Evolutionary conservation across 2,329 filamentous ascomycete species (phyloP), one percentile per base, ranked within the genome.

Genomic region (Arthrinium phaeospermum): DNA sequence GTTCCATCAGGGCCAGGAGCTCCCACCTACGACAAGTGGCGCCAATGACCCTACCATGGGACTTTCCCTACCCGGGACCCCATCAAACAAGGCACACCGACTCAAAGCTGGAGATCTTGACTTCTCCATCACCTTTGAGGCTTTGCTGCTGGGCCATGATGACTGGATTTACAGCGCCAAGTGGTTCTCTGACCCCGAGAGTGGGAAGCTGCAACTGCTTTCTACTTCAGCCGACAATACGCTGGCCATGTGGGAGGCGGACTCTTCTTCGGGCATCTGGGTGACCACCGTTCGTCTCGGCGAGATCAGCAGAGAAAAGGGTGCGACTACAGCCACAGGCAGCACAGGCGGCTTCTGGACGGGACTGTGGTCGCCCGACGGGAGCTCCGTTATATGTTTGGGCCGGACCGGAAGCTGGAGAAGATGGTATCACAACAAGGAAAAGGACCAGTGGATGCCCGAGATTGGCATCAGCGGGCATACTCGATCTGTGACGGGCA

Each of bases 281-380:
- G 87, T 98, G 30, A 97, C 95, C 71, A 90, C 89, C 67, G 93
- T 94, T 19, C 88, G 96, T 73, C 89, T 99, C 51, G 96, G 96
- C 64, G 96, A 98, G 82, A 97, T 98, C 72, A 98, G 94, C 81
- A 90, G 93, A 22, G 94, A 97, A 79, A 98, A 99, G 80, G 96
- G 96, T 12, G 96, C 96, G 0, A 98, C 96, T 0, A 98, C 96
- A 4, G 96, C 96, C 0, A 99, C 96, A 0, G 96, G 96, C 67
- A 98, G 95, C 81, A 94, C 95, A 1, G 96, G 96, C 74, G 96
- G 96, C 0, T 98, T 98, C 81, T 99, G 96, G 96, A 95, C 93
- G 16, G 96, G 95, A 0, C 87, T 98, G 0, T 99, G 96, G 96
- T 93, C 93, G 7, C 94, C 94, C 3, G 87, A 92, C 75, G 94